Evolutionary conservation across 2,329 filamentous ascomycete species (phyloP).

Genomic region (Colletotrichum endophyticum): DNA sequence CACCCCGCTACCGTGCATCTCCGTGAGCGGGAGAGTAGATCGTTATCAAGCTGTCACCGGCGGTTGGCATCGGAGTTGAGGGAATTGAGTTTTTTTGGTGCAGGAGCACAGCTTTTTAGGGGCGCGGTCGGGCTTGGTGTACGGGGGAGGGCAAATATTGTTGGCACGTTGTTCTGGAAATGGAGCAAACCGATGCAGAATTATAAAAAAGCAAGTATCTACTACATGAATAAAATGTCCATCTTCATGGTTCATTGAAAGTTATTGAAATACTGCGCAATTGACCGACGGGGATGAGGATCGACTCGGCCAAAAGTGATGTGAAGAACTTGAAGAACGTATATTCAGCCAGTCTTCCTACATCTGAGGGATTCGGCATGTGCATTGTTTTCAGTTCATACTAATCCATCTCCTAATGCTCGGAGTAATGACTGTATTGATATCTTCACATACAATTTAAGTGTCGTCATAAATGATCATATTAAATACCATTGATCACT

Average conservation of each 20-base stretch:
- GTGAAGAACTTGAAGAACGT: too few species aligned
- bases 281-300: not conserved
- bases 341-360: too few species aligned
- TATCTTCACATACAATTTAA: not conserved
- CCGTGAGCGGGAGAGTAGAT: not conserved
- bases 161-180: not conserved
- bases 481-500: rapidly evolving
- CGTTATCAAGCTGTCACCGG: constrained; percentile 12
- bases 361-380: too few species aligned
- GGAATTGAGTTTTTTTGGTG: not conserved
- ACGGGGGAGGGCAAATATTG: not conserved
- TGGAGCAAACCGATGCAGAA: not conserved
- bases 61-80: constrained; percentile 11
- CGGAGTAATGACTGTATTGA: too few species aligned
- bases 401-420: too few species aligned
- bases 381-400: too few species aligned
- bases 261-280: not conserved
- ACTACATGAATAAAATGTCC: not conserved
- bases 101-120: not conserved
- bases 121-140: not conserved
- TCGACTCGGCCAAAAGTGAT: too few species aligned
- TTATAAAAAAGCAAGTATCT: not conserved
- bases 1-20: constrained; percentile 9
- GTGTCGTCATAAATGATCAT: rapidly evolving
- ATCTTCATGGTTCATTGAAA: not conserved